Base-by-base conservation (phyloP, 139 green algal genomes). In the Dunaliella primolecta region DNA sequence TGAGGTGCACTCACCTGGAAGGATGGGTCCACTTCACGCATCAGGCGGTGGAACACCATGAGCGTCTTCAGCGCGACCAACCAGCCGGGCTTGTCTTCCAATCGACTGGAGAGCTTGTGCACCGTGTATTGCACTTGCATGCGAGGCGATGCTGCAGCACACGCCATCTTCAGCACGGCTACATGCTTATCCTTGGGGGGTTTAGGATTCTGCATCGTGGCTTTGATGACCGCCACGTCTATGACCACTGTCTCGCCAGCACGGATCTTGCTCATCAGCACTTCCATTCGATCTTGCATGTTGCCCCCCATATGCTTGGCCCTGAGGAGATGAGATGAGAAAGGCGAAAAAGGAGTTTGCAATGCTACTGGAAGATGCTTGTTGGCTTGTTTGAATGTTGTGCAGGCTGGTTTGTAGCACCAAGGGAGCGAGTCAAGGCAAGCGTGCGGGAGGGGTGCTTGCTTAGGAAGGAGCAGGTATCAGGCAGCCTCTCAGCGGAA, bases 161-260 rank as follows among this genome's bases (percentile, higher is more conserved):
- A 91, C 0, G 85, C 88, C 1, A 88, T 83, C 70, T 90, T 90
- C 32, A 94, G 83, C 29, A 89, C 96, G n/a, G 87, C 85, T 2
- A 99, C 96, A 81, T 99, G 96, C 90, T 99, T 99, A 90, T 99
- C 96, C 85, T 99, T 99, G 24, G 96, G 96, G 37, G 95, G 89
- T 0, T 97, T 89, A 81, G 95, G 93, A 30, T 97, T 93, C 29
- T 94, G 88, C 32, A 95, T 88, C 25, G 95, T 97, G n/a, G 96
- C 93, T 88, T 99, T 99, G 31, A 97, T 87, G 2, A 98, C 88
- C 3, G 96, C 96, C 25, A 98, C 88, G 78, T 98, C 95, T 36
- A 98, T 23, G 11, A 38, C 31, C 55, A 84, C 80, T 1, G n/a
- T 33, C 75, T 80, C 75, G 30, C 33, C 75, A 36, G 75, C 33